Conservation (phyloP, 768 basidiomycete genomes). For the Crassisporium funariophilum region DNA sequence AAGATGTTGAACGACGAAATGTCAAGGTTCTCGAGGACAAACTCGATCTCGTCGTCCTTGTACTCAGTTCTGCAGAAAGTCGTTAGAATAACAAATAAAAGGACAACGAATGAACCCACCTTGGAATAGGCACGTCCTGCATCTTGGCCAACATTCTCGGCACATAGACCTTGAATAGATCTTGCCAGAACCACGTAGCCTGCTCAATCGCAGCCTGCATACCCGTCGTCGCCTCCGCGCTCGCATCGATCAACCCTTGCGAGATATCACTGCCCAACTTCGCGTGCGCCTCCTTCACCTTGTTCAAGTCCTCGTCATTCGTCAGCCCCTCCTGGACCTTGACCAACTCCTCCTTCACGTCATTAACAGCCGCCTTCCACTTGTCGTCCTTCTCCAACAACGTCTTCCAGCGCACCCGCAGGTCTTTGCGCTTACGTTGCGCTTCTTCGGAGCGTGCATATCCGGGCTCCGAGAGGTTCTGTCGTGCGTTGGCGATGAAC, state of each 20-base stretch:
- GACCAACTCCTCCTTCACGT: constrained; percentile 45
- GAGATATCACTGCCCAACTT: constrained; percentile 53
- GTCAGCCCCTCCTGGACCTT: constrained; percentile 48
- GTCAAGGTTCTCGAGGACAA: constrained; percentile 75
- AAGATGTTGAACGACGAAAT: constrained; percentile 66
- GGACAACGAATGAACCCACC: constrained; percentile 37
- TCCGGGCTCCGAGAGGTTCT: constrained; percentile 49
- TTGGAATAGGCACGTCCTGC: constrained; percentile 69
- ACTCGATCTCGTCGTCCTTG: constrained; percentile 66
- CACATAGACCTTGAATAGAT: constrained; percentile 78
- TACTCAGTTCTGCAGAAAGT: constrained; percentile 63
- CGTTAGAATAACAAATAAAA: neutral
- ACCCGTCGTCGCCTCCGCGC: constrained; percentile 39
- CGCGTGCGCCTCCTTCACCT: constrained; percentile 48
- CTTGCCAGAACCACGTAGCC: constrained; percentile 78
- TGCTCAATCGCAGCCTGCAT: constrained; percentile 59
- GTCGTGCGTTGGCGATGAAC: constrained; percentile 47
- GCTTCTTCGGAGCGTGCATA: constrained; percentile 56
- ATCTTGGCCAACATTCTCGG: constrained; percentile 56
- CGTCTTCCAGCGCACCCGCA: constrained; percentile 52
- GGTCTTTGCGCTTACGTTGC: constrained; percentile 40
- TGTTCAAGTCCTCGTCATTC: constrained; percentile 51
- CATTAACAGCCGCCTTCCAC: constrained; percentile 54
- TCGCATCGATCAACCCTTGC: constrained; percentile 35
- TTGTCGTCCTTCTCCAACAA: constrained; percentile 50